Base-by-base conservation (phyloP, 2,329 filamentous ascomycete genomes). In the Aurifilum marmelostoma region DNA sequence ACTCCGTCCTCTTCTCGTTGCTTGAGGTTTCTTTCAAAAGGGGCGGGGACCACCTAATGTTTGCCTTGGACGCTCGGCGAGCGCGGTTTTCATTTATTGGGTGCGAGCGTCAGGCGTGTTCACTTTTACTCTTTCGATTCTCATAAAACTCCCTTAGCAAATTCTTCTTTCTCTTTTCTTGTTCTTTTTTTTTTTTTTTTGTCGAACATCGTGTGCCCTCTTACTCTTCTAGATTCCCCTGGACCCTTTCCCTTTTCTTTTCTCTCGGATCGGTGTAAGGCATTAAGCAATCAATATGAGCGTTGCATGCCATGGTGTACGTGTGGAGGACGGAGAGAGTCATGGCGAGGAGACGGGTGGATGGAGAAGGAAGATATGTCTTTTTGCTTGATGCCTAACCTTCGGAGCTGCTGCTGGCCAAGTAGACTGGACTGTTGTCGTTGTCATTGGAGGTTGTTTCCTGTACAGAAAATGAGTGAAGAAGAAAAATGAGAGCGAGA, bases 191-290 rank as follows among this genome's bases (percentile, higher is more conserved):
- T n/a, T 64, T 32, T 27, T 54, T 62, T 64, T 68, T 56, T 29
- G 24, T 56, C 52, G 9, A n/a, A 47, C n/a, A n/a, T 16, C 21
- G 2, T 56, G 12, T 68, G 18, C 12, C 18, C 41, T 66, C 24
- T 54, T 54, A 43, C 34, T 60, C 43, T 70, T 70, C 65, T 68
- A 71, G 67, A 71, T 71, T 71, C 69, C 69, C 69, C 69, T 27
- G 12, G 43, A 18, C 37, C n/a, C n/a, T 47, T 60, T 50, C 16
- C 27, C 18, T 56, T 14, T 41, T 41, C 39, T 18, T n/a, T 47
- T 21, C 16, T 47, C 43, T 69, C 29, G 29, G 34, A 39, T 18
- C 34, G 65, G 39, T 11, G 47, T 3, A 12, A 56, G 52, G 24
- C 8, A 8, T 34, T 34, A 8, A 34, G 4, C 2, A 1, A 56